Conservation (phyloP, 139 green algal species). For the Tetradesmus obliquus region DNA sequence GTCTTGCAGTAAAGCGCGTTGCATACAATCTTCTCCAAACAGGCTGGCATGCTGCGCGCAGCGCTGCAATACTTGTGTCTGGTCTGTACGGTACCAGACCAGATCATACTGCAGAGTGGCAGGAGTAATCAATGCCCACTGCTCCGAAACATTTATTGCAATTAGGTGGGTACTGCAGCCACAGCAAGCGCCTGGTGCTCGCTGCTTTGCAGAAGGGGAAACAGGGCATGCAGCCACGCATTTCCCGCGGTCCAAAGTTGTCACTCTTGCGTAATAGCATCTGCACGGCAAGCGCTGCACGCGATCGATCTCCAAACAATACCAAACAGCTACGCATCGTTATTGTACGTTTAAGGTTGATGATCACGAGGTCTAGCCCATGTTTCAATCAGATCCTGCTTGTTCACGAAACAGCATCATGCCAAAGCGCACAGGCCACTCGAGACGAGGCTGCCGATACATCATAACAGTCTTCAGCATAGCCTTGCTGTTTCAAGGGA, state of each 20-base stretch:
- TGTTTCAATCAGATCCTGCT: not conserved
- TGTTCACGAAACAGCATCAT: not conserved
- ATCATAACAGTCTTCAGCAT: not conserved
- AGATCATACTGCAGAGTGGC: no score
- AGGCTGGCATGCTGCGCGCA: no score
- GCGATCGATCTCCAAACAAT: not conserved
- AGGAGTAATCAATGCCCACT: no score
- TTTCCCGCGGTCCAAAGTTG: not conserved
- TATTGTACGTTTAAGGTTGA: not conserved
- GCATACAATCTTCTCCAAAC: no score
- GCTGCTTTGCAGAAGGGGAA: not conserved
- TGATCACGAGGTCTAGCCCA: not conserved
- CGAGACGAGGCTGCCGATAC: not conserved
- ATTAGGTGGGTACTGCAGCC: not conserved
- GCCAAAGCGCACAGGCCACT: not conserved
- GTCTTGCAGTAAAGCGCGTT: no score
- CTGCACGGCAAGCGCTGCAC: not conserved
- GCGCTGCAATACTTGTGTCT: no score
- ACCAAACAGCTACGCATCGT: not conserved
- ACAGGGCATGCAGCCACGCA: not conserved
- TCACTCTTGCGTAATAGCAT: not conserved
- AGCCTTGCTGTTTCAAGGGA: not conserved
- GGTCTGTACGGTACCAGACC: no score
- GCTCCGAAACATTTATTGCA: no score
- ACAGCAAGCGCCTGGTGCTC: not conserved